Evolutionary conservation across 345 rosid species (phyloP), one percentile per base, ranked within the genome.

Genomic region (Dipteronia dyeriana): DNA sequence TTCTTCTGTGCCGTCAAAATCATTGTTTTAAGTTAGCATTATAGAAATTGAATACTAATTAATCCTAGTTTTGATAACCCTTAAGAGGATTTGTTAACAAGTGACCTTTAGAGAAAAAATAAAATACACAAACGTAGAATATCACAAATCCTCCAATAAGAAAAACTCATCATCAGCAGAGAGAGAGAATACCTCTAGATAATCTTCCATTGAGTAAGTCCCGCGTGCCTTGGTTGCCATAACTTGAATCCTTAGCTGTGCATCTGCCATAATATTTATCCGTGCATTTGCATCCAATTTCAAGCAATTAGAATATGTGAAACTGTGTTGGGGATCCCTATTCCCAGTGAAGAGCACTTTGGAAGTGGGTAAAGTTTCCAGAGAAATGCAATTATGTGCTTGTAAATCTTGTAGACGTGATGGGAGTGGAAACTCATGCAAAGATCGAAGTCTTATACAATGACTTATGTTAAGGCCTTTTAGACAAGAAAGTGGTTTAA

Each of bases 401-500:
- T 72, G 31, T n/a, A 72, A 38, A 5, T 38, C 14, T 57, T n/a
- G 9, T 5, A 53, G 25, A 19, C 0, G 60, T 60, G 53, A n/a
- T 19, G 66, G 31, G 8, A 39, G 13, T n/a, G 51, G 53, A 57
- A 38, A 20, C 63, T 72, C 66, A 38, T 12, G 20, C 16, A 72
- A 9, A 7, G 66, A 72, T 59, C 8, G 38, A 57, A 72, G 75
- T 57, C 49, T 56, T 31, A 34, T 71, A 51, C 75, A 56, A 38
- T 54, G 20, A 12, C 65, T 71, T 9, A 71, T 3, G 51, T 56
- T 56, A 10, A 71, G 75, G 6, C 20, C 16, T 19, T 38, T 34
- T 9, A 72, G 54, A 57, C 6, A 39, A 57, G 75, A 38, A 72
- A 72, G 39, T 1, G 53, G 51, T 34, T 57, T 72, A 65, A 72